These are phyloP conservation scores for Casuarina equisetifolia DNA, from an alignment of 306 rosid genomes.

Conservation along the genomic window DNA sequence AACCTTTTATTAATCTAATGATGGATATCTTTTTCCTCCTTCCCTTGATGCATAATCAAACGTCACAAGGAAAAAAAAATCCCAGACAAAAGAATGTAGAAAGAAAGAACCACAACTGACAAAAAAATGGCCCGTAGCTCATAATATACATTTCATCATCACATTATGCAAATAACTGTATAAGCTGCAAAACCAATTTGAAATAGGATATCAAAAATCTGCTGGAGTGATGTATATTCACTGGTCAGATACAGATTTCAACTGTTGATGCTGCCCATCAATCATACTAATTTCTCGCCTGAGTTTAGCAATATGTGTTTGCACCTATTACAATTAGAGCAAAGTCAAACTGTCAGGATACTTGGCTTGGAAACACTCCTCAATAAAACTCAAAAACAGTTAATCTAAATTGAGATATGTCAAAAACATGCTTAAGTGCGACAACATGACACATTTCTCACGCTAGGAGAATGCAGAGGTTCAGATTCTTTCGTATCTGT, in stretches of 20 bases:
- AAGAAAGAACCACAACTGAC: conserved; percentile 12
- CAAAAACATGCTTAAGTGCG: not conserved
- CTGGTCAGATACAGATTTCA: conserved; percentile 46
- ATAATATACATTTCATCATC: conserved; percentile 17
- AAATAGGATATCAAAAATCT: conserved; percentile 12
- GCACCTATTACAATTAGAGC: conserved; percentile 44
- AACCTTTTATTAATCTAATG: conserved; percentile 14
- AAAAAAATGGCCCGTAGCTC: conserved; percentile 16
- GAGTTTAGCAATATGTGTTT: conserved; percentile 71
- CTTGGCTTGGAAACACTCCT: conserved; percentile 4
- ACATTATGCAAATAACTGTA: conserved; percentile 3
- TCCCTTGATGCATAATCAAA: conserved; percentile 14
- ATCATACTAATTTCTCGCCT: conserved; percentile 50
- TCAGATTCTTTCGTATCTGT: not conserved
- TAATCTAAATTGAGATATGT: not conserved
- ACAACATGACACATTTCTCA: not conserved
- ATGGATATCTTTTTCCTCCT: conserved; percentile 23
- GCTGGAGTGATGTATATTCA: conserved; percentile 36
- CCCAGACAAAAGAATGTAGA: not conserved
- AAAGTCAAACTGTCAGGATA: conserved; percentile 18
- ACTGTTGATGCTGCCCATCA: conserved; percentile 60
- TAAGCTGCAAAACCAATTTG: conserved; percentile 17
- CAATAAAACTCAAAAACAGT: not conserved
- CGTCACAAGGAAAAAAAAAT: conserved; percentile 20
- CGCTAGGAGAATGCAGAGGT: not conserved